Conservation (phyloP, 106 monocot genomes). For the Dioscorea dumetorum region DNA sequence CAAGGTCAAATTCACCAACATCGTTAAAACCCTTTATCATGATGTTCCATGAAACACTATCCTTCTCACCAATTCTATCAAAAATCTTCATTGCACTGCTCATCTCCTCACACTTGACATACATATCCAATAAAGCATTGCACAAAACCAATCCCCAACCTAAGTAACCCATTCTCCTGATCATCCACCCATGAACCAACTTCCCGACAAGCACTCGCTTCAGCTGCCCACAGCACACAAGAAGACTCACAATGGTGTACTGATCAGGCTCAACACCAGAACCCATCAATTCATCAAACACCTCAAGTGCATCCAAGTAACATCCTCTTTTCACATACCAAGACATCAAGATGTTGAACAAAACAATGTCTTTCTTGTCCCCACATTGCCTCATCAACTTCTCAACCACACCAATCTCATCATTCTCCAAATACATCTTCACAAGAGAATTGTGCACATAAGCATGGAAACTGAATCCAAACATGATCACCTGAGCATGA, state of each 20-base stretch:
- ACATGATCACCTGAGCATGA: conserved; percentile 38
- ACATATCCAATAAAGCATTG: conserved; percentile 67
- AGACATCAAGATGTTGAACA: conserved; percentile 56
- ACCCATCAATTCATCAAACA: conserved; percentile 26
- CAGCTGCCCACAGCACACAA: conserved; percentile 36
- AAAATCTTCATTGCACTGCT: conserved; percentile 27
- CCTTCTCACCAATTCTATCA: conserved; percentile 25
- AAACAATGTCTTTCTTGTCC: conserved; percentile 27
- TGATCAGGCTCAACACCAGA: conserved; percentile 34
- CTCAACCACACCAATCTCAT: conserved; percentile 17
- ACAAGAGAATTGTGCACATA: conserved; percentile 62
- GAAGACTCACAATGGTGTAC: conserved; percentile 42
- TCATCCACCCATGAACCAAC: conserved; percentile 38
- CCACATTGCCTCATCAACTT: conserved; percentile 27
- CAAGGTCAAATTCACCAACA: conserved; percentile 32
- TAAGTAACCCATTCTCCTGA: conserved; percentile 9
- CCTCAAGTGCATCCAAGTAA: conserved; percentile 21
- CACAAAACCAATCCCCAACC: conserved; percentile 27
- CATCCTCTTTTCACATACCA: conserved; percentile 28
- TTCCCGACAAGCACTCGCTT: conserved; percentile 28
- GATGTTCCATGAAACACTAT: conserved; percentile 56
- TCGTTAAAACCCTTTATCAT: conserved; percentile 41
- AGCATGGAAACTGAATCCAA: conserved; percentile 15
- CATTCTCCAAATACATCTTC: conserved; percentile 39
- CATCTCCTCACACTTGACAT: conserved; percentile 54